Evolutionary conservation across 225 moss, liverwort and hornwort species (phyloP), one percentile per base, ranked within the genome.

Genomic region (Ulota crispa): DNA sequence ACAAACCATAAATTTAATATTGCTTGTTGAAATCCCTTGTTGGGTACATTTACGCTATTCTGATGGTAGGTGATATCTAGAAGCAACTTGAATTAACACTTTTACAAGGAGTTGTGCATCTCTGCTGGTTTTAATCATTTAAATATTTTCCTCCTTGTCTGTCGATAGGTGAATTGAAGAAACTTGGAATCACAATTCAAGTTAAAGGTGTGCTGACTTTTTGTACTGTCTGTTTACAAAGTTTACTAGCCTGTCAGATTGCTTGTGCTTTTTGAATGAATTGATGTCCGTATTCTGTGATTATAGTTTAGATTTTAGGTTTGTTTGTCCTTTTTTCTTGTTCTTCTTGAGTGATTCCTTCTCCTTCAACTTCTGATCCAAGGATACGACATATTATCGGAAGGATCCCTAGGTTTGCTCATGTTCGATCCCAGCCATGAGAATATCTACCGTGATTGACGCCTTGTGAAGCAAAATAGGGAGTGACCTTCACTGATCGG

Each of bases 151-250:
- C 57, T 64, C 65, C 57, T 78, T 81, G 61, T 64, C 63, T 85
- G 76, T 83, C 66, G 53, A 75, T 64, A 85, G 90, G 77, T 81
- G 98, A 99, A 84, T 83, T 99, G 80, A 79, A 73, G 74, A 93
- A 91, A 84, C 88, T 95, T 83, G 96, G 98, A 85, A 92, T 99
- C 41, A 87, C 89, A 36, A 77, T 77, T 24, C 72, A 89, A 80
- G 87, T 86, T 72, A 80, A 89, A 86, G 96, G 95, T 96, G 87
- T 82, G 86, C 66, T 77, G 73, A 78, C 24, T 59, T 81, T 68
- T 77, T 66, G 81, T 64, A 67, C 41, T 60, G 34, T n/a, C 60
- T 80, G 34, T 26, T 74, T 70, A 59, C 39, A 43, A 77, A 43
- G 18, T 83, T 82, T 80, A n/a, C 31, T 56, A 56, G 68, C 36